Evolutionary conservation across 2,329 filamentous ascomycete genomes (phyloP).

Genomic region (Cercospora brassicicola): DNA sequence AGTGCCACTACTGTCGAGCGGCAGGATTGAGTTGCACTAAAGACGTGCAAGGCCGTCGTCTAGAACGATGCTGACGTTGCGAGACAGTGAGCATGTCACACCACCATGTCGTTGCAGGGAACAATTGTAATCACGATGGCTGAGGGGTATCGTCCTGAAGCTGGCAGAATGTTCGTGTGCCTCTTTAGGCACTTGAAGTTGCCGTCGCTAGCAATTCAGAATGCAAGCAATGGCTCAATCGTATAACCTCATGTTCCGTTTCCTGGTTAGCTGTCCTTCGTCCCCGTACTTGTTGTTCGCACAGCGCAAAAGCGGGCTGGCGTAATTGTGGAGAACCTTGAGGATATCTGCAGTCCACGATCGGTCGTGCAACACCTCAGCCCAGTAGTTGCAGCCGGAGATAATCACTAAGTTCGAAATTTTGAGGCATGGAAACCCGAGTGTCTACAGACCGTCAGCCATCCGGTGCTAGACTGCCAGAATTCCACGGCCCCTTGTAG

Average conservation of each 20-base stretch:
- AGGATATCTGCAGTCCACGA: background rate
- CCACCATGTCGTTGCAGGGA: background rate
- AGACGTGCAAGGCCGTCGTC: background rate
- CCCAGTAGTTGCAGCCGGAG: background rate
- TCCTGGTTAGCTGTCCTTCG: background rate
- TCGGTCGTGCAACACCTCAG: background rate
- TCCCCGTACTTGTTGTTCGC: background rate
- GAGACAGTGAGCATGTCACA: background rate
- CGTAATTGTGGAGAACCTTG: background rate
- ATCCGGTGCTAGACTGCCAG: background rate
- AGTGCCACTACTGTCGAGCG: background rate
- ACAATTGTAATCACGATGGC: background rate
- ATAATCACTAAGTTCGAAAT: background rate
- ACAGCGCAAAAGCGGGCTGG: background rate
- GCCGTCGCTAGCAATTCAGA: background rate
- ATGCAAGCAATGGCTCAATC: background rate
- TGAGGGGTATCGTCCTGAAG: background rate
- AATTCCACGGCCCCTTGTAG: background rate
- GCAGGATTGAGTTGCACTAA: background rate
- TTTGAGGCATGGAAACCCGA: background rate
- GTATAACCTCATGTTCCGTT: background rate
- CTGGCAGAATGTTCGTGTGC: background rate
- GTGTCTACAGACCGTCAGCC: background rate
- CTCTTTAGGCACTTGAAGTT: background rate
- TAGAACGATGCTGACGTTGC: background rate